Conservation (phyloP, 1,284 basidiomycete species). For the Earliella scabrosa region DNA sequence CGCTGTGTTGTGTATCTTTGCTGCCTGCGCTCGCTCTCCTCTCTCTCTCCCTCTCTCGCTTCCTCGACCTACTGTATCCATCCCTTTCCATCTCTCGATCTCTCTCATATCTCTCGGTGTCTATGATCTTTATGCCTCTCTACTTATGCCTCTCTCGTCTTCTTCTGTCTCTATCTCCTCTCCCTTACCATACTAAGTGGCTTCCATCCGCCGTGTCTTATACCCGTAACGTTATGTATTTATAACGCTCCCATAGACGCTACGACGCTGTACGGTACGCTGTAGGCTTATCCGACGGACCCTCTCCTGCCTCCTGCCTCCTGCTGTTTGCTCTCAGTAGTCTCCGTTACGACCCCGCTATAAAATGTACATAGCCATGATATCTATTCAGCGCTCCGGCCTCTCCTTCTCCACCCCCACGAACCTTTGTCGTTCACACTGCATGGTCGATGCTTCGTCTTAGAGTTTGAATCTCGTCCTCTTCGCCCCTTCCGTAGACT, state of each 20-base stretch:
- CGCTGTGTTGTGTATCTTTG: slow-evolving; percentile 4
- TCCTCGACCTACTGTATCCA: slow-evolving; percentile 10
- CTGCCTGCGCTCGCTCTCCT: not conserved
- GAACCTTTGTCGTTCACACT: not conserved
- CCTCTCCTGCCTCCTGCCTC: not conserved
- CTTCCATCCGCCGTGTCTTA: slow-evolving; percentile 1
- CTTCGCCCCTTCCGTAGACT: not conserved
- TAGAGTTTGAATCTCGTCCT: slow-evolving; percentile 15
- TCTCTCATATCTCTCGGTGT: not conserved
- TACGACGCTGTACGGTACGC: slow-evolving; percentile 12
- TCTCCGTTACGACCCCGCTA: slow-evolving; percentile 11
- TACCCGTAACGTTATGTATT: slow-evolving; percentile 28
- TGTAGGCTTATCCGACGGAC: slow-evolving; percentile 19
- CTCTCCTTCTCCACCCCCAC: not conserved
- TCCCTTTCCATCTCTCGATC: slow-evolving; percentile 1
- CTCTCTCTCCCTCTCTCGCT: not conserved
- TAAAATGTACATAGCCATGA: slow-evolving; percentile 22
- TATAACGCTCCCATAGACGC: slow-evolving; percentile 23
- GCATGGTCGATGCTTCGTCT: not conserved
- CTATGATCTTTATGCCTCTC: not conserved
- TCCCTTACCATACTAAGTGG: not conserved
- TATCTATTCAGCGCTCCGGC: not conserved
- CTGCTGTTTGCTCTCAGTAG: slow-evolving; percentile 13
- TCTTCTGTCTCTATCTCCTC: not conserved
- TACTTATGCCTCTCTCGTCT: no score